Evolutionary conservation across 495 filamentous ascomycete species (phyloP).

Genomic region (Neurospora sp.): DNA sequence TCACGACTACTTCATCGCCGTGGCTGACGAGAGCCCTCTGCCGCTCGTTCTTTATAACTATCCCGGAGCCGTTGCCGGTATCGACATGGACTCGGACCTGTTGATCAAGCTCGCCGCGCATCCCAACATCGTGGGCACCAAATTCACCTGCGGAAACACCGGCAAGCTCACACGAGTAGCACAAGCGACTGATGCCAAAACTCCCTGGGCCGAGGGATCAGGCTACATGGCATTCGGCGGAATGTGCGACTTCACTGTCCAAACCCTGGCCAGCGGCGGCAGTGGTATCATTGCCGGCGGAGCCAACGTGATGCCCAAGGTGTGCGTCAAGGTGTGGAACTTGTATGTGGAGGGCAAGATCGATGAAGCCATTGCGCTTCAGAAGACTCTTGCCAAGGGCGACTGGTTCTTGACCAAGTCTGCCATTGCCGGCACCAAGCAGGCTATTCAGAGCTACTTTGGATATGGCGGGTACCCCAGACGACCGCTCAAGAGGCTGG

Average conservation of each 20-base stretch:
- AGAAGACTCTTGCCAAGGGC: constrained; percentile 59
- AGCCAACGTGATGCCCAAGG: constrained; percentile 77
- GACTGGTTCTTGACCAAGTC: constrained; percentile 85
- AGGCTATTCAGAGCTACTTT: constrained; percentile 71
- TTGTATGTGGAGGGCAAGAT: constrained; percentile 62
- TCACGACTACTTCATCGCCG: constrained; percentile 63
- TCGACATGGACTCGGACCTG: constrained; percentile 86
- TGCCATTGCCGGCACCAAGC: constrained; percentile 79
- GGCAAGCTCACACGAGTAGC: constrained; percentile 83
- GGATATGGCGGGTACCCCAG: constrained; percentile 77
- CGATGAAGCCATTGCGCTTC: constrained; percentile 64
- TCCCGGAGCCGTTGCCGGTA: constrained; percentile 80
- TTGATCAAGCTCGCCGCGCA: constrained; percentile 72
- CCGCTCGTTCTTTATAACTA: constrained; percentile 88
- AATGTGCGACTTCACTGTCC: constrained; percentile 78
- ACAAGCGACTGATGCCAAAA: constrained; percentile 62
- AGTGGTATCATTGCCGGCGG: constrained; percentile 80
- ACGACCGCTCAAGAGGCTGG: constrained; percentile 59
- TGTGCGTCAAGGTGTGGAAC: constrained; percentile 74
- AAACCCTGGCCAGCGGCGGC: constrained; percentile 71
- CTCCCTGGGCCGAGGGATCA: constrained; percentile 49
- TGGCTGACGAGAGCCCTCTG: constrained; percentile 65
- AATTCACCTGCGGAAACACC: constrained; percentile 87
- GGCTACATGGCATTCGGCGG: constrained; percentile 84
- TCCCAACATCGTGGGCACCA: constrained; percentile 77